Evolutionary conservation across 306 rosid genomes (phyloP).

Genomic region (Quercus suber): DNA sequence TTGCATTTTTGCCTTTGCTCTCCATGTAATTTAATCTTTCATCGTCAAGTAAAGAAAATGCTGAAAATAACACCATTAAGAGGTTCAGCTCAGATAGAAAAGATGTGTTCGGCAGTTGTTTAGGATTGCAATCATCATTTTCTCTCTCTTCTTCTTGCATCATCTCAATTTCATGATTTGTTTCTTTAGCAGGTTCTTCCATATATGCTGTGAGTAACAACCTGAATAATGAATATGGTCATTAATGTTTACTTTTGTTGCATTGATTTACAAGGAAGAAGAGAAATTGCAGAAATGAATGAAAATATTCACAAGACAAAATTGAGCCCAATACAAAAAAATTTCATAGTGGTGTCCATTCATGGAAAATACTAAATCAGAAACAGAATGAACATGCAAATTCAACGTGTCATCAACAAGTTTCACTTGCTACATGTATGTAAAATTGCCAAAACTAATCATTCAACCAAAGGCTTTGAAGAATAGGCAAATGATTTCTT

Average conservation of each 20-base stretch:
- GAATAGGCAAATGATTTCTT: background rate
- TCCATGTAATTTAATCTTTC: slow-evolving; percentile 12
- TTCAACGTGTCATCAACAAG: no score
- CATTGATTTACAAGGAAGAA: no score
- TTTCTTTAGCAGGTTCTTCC: slow-evolving; percentile 24
- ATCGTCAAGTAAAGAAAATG: slow-evolving; percentile 22
- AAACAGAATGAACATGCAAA: no score
- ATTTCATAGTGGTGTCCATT: no score
- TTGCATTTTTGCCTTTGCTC: background rate
- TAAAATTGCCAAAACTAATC: no score
- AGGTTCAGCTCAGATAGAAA: slow-evolving; percentile 41
- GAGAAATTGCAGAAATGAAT: background rate
- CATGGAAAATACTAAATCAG: no score
- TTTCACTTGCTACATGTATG: no score
- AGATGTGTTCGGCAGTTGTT: slow-evolving; percentile 15
- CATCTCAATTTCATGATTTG: slow-evolving; percentile 1
- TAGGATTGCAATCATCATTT: background rate
- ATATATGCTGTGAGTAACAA: background rate
- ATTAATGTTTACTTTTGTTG: no score
- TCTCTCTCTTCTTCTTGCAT: slow-evolving; percentile 15
- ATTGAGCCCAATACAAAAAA: no score
- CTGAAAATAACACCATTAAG: slow-evolving; percentile 44
- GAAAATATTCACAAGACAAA: background rate
- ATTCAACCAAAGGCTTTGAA: background rate
- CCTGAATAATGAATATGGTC: background rate